Evolutionary conservation across 2,329 filamentous ascomycete species (phyloP).

Genomic region (Trichoderma endophyticum): DNA sequence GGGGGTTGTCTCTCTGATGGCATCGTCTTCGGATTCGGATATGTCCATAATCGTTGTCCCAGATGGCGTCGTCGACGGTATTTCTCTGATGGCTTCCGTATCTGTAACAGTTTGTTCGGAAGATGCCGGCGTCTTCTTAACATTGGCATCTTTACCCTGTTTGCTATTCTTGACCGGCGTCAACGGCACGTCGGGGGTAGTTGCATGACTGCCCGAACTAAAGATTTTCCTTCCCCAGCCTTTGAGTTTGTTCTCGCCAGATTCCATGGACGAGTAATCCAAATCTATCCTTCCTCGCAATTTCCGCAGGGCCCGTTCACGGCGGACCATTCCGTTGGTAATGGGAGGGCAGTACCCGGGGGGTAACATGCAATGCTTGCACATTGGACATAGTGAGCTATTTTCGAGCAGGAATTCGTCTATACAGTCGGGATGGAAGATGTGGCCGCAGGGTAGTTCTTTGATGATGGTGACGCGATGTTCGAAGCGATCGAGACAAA

Average conservation of each 20-base stretch:
- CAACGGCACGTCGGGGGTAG: constrained; percentile 27
- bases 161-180: constrained; percentile 24
- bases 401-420: constrained; percentile 75
- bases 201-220: constrained; percentile 24
- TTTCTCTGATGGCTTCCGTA: not conserved
- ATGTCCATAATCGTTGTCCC: not conserved
- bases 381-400: constrained; percentile 86
- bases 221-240: constrained; percentile 38
- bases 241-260: constrained; percentile 35
- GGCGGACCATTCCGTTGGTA: constrained; percentile 82
- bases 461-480: constrained; percentile 69
- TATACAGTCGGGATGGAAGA: constrained; percentile 90
- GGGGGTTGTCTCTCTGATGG: constrained; percentile 19
- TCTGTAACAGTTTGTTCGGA: constrained; percentile 14
- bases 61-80: not conserved
- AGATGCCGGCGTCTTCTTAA: not conserved
- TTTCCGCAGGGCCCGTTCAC: constrained; percentile 67
- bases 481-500: constrained; percentile 81
- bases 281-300: constrained; percentile 53
- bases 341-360: constrained; percentile 63
- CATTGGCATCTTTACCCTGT: not conserved
- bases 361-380: constrained; percentile 80
- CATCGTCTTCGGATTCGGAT: not conserved
- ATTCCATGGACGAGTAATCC: constrained; percentile 36
- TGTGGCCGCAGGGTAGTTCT: constrained; percentile 84